Percentiles rank a stretch among this genome's conserved stretches.
Conservation (phyloP, 2,329 filamentous ascomycete species). For the Didymella segeticola region DNA sequence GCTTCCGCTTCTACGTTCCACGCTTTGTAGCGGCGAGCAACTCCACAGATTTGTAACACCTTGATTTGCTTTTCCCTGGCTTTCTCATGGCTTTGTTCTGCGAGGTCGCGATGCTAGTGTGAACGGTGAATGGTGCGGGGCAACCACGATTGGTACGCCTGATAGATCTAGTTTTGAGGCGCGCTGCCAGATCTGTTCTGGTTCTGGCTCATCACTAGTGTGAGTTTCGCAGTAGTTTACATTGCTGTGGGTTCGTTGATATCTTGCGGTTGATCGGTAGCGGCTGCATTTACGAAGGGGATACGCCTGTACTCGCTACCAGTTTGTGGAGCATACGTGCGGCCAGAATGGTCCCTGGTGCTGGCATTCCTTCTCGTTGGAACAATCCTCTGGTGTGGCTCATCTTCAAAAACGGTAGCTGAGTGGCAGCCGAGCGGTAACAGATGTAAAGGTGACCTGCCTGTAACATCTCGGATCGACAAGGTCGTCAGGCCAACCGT, state of each 20-base stretch:
- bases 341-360: neutral
- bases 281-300: neutral
- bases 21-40: neutral
- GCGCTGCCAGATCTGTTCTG: neutral
- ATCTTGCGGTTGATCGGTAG: neutral
- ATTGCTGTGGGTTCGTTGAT: neutral
- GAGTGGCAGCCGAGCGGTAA: too few relatives aligned
- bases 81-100: too few relatives aligned
- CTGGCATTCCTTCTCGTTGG: neutral
- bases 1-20: neutral
- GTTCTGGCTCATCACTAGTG: neutral
- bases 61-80: neutral
- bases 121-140: neutral
- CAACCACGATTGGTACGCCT: neutral
- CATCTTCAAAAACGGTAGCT: neutral
- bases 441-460: neutral
- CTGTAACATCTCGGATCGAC: neutral
- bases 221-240: neutral
- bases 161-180: neutral
- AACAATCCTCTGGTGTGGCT: neutral
- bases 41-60: neutral
- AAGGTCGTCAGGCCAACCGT: neutral
- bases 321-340: neutral
- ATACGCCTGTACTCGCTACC: neutral
- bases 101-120: neutral